These are phyloP conservation scores for Eucalyptus sp. DNA, from an alignment of 345 rosid species.

Conservation along the genomic window DNA sequence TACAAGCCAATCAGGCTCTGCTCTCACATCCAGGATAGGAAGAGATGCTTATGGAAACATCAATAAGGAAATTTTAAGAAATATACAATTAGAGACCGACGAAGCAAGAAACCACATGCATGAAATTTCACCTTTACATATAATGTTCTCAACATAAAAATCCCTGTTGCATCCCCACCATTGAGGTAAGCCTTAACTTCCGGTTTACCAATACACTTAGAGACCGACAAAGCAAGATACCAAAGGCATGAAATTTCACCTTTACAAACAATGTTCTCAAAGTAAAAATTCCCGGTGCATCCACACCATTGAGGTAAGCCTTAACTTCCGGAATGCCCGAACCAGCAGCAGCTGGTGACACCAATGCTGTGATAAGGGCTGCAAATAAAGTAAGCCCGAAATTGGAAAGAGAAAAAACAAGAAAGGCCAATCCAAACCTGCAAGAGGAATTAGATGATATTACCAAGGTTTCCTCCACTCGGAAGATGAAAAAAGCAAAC, in stretches of 20 bases:
- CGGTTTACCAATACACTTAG: constrained; percentile 38
- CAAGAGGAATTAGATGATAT: background rate
- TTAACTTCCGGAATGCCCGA: constrained; percentile 96
- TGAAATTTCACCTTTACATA: constrained; percentile 44
- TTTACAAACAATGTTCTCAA: constrained; percentile 58
- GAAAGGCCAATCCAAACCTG: constrained; percentile 66
- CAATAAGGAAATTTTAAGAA: background rate
- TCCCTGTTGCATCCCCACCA: constrained; percentile 86
- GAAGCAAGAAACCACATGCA: background rate
- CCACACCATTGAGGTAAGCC: constrained; percentile 93
- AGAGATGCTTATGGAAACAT: background rate
- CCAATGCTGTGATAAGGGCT: constrained; percentile 44
- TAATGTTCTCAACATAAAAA: constrained; percentile 57
- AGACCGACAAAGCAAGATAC: background rate
- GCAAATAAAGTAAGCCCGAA: constrained; percentile 63
- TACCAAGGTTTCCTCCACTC: background rate
- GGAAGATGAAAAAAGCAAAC: background rate
- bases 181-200: constrained; percentile 86
- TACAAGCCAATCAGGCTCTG: background rate
- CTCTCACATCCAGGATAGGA: background rate
- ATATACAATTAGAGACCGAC: background rate
- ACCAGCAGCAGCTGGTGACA: constrained; percentile 88
- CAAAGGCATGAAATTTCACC: constrained; percentile 16
- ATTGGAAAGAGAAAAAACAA: constrained; percentile 55
- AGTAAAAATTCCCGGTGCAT: constrained; percentile 76